Conservation (phyloP, 768 basidiomycete species). For the Guyanaporus albipodus region DNA sequence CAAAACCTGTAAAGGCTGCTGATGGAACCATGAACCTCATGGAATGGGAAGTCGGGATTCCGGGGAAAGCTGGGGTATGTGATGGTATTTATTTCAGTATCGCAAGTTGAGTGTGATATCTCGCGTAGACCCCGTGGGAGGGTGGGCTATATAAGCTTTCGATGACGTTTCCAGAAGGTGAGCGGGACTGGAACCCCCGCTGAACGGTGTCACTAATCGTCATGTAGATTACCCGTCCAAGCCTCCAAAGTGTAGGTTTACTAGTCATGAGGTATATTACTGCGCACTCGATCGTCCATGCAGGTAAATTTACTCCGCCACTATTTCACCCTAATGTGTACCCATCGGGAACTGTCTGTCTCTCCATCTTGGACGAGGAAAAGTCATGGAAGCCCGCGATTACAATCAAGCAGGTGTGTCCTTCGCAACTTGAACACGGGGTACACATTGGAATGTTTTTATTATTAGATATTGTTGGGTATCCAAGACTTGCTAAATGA, state of each 20-base stretch:
- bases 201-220: slow-evolving; percentile 7
- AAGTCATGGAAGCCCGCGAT: slow-evolving; percentile 99
- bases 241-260: slow-evolving; percentile 79
- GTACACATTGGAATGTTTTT: neutral
- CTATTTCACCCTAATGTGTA: slow-evolving; percentile 99
- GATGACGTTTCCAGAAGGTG: slow-evolving; percentile 97
- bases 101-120: slow-evolving; percentile 12
- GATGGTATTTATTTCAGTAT: slow-evolving; percentile 6
- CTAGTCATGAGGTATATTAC: neutral
- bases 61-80: slow-evolving; percentile 84
- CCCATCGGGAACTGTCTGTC: slow-evolving; percentile 96
- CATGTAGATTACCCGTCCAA: slow-evolving; percentile 87
- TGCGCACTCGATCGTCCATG: slow-evolving; percentile 8
- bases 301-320: slow-evolving; percentile 95
- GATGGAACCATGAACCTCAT: slow-evolving; percentile 96
- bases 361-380: slow-evolving; percentile 97
- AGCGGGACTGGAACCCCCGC: slow-evolving; percentile 3
- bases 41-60: slow-evolving; percentile 99
- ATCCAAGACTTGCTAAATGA: slow-evolving; percentile 95
- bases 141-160: slow-evolving; percentile 90
- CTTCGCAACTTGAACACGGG: neutral
- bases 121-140: slow-evolving; percentile 88
- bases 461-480: slow-evolving; percentile 79
- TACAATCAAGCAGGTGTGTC: slow-evolving; percentile 90
- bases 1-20: slow-evolving; percentile 82